A percentile compares a stretch with the other conserved stretches of the same genome.
Evolutionary conservation across 2,329 filamentous ascomycete genomes (phyloP).

Genomic region (Calcarisporium arbuscula): DNA sequence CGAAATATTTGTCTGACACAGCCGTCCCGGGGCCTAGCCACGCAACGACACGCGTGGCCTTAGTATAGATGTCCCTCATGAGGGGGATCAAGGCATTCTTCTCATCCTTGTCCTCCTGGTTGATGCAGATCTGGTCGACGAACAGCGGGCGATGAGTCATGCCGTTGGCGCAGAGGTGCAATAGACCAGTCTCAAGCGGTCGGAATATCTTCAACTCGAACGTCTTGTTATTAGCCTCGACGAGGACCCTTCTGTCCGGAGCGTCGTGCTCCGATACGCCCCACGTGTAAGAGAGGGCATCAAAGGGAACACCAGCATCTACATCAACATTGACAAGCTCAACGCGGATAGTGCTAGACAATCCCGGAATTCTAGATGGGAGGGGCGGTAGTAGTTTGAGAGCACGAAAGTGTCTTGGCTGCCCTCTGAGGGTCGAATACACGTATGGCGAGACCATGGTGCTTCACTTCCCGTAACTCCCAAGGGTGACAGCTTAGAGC

Average conservation of each 20-base stretch:
- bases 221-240: slow-evolving; percentile 12
- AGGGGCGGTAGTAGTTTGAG: slow-evolving; percentile 16
- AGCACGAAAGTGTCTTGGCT: slow-evolving; percentile 21
- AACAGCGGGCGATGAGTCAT: slow-evolving; percentile 16
- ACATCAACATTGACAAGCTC: slow-evolving; percentile 18
- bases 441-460: too few relatives aligned
- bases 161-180: slow-evolving; percentile 10
- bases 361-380: slow-evolving; percentile 12
- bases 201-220: slow-evolving; percentile 17
- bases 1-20: slow-evolving; percentile 16
- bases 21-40: slow-evolving; percentile 21
- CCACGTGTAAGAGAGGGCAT: slow-evolving; percentile 26
- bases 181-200: slow-evolving; percentile 22
- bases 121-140: slow-evolving; percentile 26
- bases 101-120: slow-evolving; percentile 18
- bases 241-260: slow-evolving; percentile 18
- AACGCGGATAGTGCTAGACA: slow-evolving; percentile 17
- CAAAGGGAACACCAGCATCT: slow-evolving; percentile 13
- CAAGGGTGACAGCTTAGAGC: too few relatives aligned
- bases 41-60: slow-evolving; percentile 15
- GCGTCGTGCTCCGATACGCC: slow-evolving; percentile 6
- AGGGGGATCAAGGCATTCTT: slow-evolving; percentile 20
- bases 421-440: too few relatives aligned
- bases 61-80: slow-evolving; percentile 23
- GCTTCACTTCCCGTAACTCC: too few relatives aligned